Conservation (phyloP, 306 rosid genomes). For the Phaseolus lunatus region DNA sequence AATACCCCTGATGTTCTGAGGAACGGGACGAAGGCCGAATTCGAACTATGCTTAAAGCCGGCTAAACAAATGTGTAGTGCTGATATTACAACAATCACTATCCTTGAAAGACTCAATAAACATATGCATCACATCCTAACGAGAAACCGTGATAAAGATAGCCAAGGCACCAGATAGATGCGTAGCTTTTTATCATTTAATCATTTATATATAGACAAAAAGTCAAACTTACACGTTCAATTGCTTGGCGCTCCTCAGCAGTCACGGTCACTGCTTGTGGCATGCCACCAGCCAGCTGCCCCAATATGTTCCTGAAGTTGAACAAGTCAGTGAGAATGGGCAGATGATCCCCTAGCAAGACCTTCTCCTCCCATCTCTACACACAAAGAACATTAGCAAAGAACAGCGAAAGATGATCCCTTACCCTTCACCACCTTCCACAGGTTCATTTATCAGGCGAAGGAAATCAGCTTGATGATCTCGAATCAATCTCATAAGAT, state of each 20-base stretch:
- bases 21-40: not conserved
- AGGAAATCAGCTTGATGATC: slow-evolving; percentile 83
- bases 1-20: not conserved
- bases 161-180: not conserved
- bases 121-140: slow-evolving; percentile 5
- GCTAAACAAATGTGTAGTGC: slow-evolving; percentile 8
- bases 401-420: slow-evolving; percentile 11
- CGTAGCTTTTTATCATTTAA: not conserved
- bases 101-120: slow-evolving; percentile 5
- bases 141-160: not conserved
- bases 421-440: slow-evolving; percentile 82
- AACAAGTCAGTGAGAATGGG: no score
- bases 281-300: slow-evolving; percentile 67
- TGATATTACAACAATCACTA: slow-evolving; percentile 11
- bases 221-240: slow-evolving; percentile 82
- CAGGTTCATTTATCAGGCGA: slow-evolving; percentile 81
- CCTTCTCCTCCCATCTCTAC: not conserved
- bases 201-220: slow-evolving; percentile 4
- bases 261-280: slow-evolving; percentile 83
- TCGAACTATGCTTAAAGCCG: slow-evolving; percentile 19
- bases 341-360: no score
- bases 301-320: slow-evolving; percentile 71
- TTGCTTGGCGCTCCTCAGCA: slow-evolving; percentile 91
- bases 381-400: not conserved
- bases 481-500: slow-evolving; percentile 73